phyloP scores from a whole-genome alignment of 495 filamentous ascomycete species.

The Pseudevernia furfuracea region DNA sequence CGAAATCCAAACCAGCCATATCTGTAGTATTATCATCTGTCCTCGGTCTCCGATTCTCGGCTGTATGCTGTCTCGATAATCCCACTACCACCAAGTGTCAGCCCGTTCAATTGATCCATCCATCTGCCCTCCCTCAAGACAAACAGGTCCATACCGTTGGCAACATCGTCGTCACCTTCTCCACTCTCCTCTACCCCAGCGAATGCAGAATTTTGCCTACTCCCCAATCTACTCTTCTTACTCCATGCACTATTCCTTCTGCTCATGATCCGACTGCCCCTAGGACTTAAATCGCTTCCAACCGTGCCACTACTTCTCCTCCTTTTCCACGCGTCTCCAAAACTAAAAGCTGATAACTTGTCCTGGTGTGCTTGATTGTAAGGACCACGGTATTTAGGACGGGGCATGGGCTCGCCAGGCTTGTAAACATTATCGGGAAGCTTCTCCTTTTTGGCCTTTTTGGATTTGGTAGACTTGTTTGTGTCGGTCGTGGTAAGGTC shows the following conservation, averaged over 20 bases:
- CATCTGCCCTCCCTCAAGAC: not conserved
- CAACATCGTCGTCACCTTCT: conserved; percentile 27
- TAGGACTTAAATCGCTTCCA: conserved; percentile 25
- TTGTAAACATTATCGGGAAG: conserved; percentile 33
- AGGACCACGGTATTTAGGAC: conserved; percentile 46
- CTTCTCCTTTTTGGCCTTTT: conserved; percentile 40
- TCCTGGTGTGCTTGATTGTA: conserved; percentile 47
- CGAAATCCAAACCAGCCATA: conserved; percentile 15
- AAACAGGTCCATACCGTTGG: conserved; percentile 22
- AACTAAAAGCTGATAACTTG: conserved; percentile 44
- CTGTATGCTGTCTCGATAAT: conserved; percentile 25
- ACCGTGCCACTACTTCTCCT: conserved; percentile 26
- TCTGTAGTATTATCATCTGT: conserved; percentile 1
- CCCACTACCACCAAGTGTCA: conserved; percentile 21
- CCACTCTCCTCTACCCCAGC: conserved; percentile 20
- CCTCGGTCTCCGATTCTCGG: conserved; percentile 12
- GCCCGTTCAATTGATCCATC: not conserved
- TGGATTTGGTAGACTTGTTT: conserved; percentile 17
- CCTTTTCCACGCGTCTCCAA: conserved; percentile 34
- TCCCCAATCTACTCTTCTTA: conserved; percentile 17
- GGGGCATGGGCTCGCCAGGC: conserved; percentile 40
- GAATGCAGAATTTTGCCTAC: conserved; percentile 22
- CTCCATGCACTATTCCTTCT: conserved; percentile 23
- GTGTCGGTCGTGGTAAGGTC: conserved; percentile 26
- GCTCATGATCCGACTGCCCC: conserved; percentile 26